Conservation (phyloP, 305 asterid species). For the Coffea humblotiana region DNA sequence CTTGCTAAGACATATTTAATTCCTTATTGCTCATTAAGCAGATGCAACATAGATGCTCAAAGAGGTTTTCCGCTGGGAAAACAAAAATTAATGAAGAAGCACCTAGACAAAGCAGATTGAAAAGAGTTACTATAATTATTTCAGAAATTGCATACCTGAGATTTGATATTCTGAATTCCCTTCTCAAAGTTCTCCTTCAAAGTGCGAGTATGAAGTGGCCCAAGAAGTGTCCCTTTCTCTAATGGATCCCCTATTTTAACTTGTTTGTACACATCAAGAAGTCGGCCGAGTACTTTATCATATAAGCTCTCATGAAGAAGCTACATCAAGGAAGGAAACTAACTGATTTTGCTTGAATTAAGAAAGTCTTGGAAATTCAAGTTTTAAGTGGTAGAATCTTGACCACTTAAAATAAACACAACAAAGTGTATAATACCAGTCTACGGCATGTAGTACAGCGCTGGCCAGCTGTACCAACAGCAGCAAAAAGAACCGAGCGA, state of each 20-base stretch:
- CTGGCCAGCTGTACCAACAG: conserved; percentile 99
- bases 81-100: background rate
- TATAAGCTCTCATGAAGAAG: conserved; percentile 85
- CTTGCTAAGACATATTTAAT: background rate
- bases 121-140: background rate
- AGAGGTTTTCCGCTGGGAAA: too few relatives aligned
- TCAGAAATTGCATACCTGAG: conserved; percentile 57
- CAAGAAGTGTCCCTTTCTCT: conserved; percentile 84
- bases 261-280: conserved; percentile 83
- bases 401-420: background rate
- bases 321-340: conserved; percentile 39
- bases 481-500: conserved; percentile 92
- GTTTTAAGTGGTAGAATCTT: background rate
- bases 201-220: conserved; percentile 79
- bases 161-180: conserved; percentile 71
- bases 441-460: conserved; percentile 98
- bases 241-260: conserved; percentile 88
- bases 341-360: conserved; percentile 5
- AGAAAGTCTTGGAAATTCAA: background rate
- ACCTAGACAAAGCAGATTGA: background rate
- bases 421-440: conserved; percentile 52
- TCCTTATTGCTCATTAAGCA: background rate
- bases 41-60: background rate
- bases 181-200: conserved; percentile 74
- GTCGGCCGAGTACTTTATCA: conserved; percentile 68